Evolutionary conservation across 2,329 filamentous ascomycete species (phyloP).

Genomic region (Cryoendolithus antarcticus): DNA sequence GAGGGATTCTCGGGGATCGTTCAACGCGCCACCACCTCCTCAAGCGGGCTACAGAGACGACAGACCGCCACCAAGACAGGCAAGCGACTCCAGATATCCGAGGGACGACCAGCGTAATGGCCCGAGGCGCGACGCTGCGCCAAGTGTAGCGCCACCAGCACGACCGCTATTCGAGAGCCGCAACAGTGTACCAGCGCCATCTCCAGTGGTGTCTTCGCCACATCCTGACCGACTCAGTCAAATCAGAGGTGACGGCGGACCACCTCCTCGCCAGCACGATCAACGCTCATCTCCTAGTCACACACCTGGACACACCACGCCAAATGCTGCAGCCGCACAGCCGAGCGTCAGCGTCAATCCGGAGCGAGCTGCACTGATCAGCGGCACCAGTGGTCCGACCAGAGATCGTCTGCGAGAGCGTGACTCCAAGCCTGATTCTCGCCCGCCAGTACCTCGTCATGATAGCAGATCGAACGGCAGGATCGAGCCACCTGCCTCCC

Average conservation of each 20-base stretch:
- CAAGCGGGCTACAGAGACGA: too few relatives aligned
- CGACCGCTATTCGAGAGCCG: conserved; percentile 2
- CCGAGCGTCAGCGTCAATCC: conserved; percentile 24
- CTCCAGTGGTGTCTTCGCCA: background rate
- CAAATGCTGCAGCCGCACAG: background rate
- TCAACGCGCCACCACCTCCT: too few relatives aligned
- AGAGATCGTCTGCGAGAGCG: conserved; percentile 11
- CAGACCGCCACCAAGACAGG: background rate
- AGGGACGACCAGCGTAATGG: conserved; percentile 2
- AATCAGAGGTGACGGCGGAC: background rate
- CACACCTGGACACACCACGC: background rate
- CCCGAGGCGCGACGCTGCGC: conserved; percentile 1
- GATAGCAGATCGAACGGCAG: conserved; percentile 23
- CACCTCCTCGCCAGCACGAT: conserved; percentile 1
- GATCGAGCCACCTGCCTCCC: conserved; percentile 11
- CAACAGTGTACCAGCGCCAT: background rate
- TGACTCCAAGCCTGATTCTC: conserved; percentile 13
- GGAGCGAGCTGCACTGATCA: conserved; percentile 31
- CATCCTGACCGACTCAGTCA: conserved; percentile 1
- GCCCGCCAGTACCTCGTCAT: conserved; percentile 15
- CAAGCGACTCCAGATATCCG: background rate
- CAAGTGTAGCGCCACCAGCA: background rate
- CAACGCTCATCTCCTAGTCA: background rate
- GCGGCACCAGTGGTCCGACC: conserved; percentile 17
- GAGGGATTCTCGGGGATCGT: conserved; percentile 6